Conservation (phyloP, 2,329 filamentous ascomycete genomes). For the Neonectria ditissima region DNA sequence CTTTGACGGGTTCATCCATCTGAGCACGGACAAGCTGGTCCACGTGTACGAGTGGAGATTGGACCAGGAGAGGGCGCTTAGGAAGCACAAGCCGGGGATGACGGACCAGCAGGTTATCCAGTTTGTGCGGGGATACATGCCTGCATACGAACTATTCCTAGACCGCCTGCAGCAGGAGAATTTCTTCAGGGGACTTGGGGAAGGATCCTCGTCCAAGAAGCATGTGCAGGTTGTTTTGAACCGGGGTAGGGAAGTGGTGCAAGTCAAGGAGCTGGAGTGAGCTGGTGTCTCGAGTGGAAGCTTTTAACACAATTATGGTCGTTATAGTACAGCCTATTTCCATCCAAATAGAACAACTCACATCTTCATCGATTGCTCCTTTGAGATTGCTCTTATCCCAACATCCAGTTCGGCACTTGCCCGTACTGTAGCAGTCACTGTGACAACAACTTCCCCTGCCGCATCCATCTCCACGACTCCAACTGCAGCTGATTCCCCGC, state of each 20-base stretch:
- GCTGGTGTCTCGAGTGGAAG: neutral
- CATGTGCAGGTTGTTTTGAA: conserved; percentile 25
- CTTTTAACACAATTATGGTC: neutral
- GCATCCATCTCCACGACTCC: conserved; percentile 14
- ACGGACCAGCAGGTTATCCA: conserved; percentile 38
- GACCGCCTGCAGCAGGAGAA: conserved; percentile 33
- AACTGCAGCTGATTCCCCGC: conserved; percentile 2
- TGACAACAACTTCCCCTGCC: neutral
- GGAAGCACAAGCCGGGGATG: conserved; percentile 38
- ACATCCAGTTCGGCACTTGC: neutral
- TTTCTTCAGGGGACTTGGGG: conserved; percentile 25
- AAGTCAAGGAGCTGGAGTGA: conserved; percentile 31
- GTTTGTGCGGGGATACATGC: conserved; percentile 44
- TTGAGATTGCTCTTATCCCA: too few species aligned
- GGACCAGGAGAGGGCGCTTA: conserved; percentile 35
- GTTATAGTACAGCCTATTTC: neutral
- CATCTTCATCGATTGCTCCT: neutral
- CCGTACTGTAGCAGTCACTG: neutral
- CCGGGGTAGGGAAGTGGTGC: conserved; percentile 24
- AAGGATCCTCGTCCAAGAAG: conserved; percentile 19
- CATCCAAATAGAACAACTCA: neutral
- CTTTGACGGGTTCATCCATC: conserved; percentile 39
- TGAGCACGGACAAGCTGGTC: conserved; percentile 37
- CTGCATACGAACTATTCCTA: conserved; percentile 41
- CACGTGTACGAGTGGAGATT: conserved; percentile 43